These are phyloP conservation scores for Trichoderma asperelloides DNA, from an alignment of 495 filamentous ascomycete genomes.

Conservation along the genomic window DNA sequence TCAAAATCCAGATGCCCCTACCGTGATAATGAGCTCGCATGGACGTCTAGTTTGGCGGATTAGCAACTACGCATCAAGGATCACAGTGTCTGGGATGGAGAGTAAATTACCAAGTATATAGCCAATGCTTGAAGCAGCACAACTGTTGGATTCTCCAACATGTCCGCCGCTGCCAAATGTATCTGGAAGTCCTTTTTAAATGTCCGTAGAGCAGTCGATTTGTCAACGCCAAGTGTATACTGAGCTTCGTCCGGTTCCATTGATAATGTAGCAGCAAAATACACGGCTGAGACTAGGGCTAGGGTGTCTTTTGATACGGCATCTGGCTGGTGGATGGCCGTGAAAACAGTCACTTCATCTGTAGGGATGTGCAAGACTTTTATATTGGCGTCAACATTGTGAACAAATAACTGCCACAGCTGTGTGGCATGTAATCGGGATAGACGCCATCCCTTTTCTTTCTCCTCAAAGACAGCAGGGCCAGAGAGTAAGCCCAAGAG, in stretches of 20 bases:
- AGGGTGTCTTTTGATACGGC: constrained; percentile 2
- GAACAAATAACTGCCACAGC: constrained; percentile 3
- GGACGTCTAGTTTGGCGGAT: constrained; percentile 27
- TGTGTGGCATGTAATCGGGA: not conserved
- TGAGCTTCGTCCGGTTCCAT: constrained; percentile 7
- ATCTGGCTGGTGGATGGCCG: constrained; percentile 8
- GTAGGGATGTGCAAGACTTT: constrained; percentile 10
- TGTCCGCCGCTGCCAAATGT: not conserved
- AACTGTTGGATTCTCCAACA: constrained; percentile 9
- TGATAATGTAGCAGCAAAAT: constrained; percentile 3
- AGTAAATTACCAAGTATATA: constrained; percentile 18
- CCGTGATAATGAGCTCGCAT: constrained; percentile 23
- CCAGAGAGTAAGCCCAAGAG: constrained; percentile 2
- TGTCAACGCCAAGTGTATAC: not conserved
- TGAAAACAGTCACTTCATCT: constrained; percentile 7
- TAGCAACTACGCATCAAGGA: constrained; percentile 24
- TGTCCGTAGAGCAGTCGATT: not conserved
- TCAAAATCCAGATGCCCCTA: constrained; percentile 10
- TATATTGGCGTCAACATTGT: constrained; percentile 3
- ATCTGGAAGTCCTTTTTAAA: constrained; percentile 7
- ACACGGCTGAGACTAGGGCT: constrained; percentile 4
- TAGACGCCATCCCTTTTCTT: not conserved
- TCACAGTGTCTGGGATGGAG: constrained; percentile 14
- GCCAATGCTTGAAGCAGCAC: constrained; percentile 18
- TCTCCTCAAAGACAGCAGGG: not conserved